Evolutionary conservation across 1,284 basidiomycete species (phyloP), one percentile per base, ranked within the genome.

Genomic region (Cutaneotrichosporon spelunceum): DNA sequence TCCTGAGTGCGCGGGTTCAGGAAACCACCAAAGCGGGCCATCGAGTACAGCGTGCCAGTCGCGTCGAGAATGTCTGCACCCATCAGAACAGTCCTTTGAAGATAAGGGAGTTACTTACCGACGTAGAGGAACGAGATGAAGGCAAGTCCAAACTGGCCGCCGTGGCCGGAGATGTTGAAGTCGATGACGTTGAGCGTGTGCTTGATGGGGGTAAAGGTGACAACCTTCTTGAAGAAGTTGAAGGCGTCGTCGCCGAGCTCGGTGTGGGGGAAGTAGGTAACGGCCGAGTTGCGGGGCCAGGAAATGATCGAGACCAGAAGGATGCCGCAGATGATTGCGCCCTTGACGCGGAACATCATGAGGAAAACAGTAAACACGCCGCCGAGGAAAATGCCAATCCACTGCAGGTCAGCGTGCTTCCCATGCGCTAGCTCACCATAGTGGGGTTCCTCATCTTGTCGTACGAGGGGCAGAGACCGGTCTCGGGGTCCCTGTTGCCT

Each of bases 11-110:
- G 84, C 1, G 87, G 88, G 74, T 93, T 88, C 60, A 90, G 88
- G 13, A 94, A 84, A 24, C 89, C 89, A n/a, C 91, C 90, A 68
- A 93, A 92, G 72, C 89, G 90, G 56, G 91, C 89, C 91, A 94
- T 93, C 48, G 91, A 88, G 78, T 92, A 92, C 13, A 93, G 80
- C 2, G 91, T 93, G 72, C 90, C 89, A 53, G 83, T 85, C 27
- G 81, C 83, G 64, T 84, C 81, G 72, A 91, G 83, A 66, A 91
- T 88, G 59, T 66, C 63, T 60, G 45, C n/a, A n/a, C 21, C 9
- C 5, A 52, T 59, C 19, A 59, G 49, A n/a, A 27, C 63, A 84
- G 79, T 71, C 90, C 83, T 66, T 91, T 88, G 63, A 55, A 48
- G 26, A 42, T n/a, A 2, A 34, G 29, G 9, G 24, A 33, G 9